phyloP scores from a whole-genome alignment of 2,329 filamentous ascomycete genomes.

The Fusarium fujikuroi region DNA sequence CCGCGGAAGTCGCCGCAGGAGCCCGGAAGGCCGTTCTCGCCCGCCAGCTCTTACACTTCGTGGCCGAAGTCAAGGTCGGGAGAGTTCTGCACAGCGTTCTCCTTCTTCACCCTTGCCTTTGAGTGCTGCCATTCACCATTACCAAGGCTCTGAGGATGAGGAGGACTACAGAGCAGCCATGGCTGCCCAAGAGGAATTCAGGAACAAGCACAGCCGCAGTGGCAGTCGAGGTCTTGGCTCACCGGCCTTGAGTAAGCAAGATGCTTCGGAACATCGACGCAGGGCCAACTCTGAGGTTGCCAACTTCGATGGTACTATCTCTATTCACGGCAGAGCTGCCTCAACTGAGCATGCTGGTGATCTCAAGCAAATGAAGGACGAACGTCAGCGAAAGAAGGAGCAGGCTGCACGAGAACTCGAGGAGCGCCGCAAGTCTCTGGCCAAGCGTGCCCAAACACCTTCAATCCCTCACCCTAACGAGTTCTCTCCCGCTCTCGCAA shows the following conservation, averaged over 20 bases:
- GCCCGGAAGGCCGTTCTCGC: constrained; percentile 57
- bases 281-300: constrained; percentile 47
- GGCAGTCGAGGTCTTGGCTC: constrained; percentile 55
- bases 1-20: constrained; percentile 58
- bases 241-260: constrained; percentile 49
- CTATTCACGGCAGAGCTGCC: constrained; percentile 48
- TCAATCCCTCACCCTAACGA: constrained; percentile 79
- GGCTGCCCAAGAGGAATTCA: constrained; percentile 65
- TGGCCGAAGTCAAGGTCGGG: constrained; percentile 71
- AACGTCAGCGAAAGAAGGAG: constrained; percentile 75
- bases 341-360: constrained; percentile 64
- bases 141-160: constrained; percentile 70
- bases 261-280: constrained; percentile 55
- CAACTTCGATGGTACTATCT: constrained; percentile 48
- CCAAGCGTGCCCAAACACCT: constrained; percentile 81
- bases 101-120: constrained; percentile 85
- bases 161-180: constrained; percentile 66
- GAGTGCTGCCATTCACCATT: constrained; percentile 59
- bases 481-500: constrained; percentile 48
- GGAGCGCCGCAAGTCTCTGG: constrained; percentile 85
- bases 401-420: constrained; percentile 86
- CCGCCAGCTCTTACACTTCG: constrained; percentile 61
- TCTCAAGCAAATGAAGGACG: constrained; percentile 65
- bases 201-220: constrained; percentile 65
- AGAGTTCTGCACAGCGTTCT: constrained; percentile 71